phyloP scores from a whole-genome alignment of 768 basidiomycete genomes.

The Lactarius indigo region DNA sequence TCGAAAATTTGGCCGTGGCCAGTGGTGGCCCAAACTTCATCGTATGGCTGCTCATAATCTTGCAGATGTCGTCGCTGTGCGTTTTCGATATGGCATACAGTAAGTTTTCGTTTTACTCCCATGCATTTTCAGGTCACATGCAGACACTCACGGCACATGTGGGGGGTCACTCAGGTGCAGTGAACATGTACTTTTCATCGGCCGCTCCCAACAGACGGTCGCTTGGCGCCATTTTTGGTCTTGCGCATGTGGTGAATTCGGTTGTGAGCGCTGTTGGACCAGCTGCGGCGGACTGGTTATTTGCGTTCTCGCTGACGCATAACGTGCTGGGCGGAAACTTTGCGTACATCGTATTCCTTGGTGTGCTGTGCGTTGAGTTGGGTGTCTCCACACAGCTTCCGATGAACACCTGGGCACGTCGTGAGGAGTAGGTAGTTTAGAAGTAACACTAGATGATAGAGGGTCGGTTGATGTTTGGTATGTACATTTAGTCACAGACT shows the following conservation, averaged over 20 bases:
- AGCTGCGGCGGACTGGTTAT: slow-evolving; percentile 56
- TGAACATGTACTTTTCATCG: slow-evolving; percentile 65
- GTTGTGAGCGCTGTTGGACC: slow-evolving; percentile 47
- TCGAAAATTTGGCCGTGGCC: slow-evolving; percentile 3
- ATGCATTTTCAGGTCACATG: not conserved
- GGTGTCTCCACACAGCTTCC: not conserved
- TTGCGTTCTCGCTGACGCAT: slow-evolving; percentile 52
- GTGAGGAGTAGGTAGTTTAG: not conserved
- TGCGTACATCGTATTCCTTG: not conserved
- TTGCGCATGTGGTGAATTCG: slow-evolving; percentile 36
- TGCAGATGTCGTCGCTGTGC: not conserved
- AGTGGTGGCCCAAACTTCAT: not conserved
- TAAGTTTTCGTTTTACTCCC: not conserved
- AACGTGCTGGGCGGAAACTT: slow-evolving; percentile 20
- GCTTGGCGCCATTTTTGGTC: slow-evolving; percentile 64
- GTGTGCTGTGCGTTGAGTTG: not conserved
- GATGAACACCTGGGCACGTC: not conserved
- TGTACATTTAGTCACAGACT: not conserved
- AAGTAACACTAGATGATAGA: not conserved
- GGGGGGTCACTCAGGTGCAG: slow-evolving; percentile 46
- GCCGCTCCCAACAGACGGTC: slow-evolving; percentile 60
- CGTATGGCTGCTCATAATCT: not conserved
- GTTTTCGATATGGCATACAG: not conserved
- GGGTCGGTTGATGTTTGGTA: not conserved
- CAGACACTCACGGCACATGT: not conserved